Evolutionary conservation across 2,329 filamentous ascomycete genomes (phyloP).

Genomic region (Fusarium anthophilum): DNA sequence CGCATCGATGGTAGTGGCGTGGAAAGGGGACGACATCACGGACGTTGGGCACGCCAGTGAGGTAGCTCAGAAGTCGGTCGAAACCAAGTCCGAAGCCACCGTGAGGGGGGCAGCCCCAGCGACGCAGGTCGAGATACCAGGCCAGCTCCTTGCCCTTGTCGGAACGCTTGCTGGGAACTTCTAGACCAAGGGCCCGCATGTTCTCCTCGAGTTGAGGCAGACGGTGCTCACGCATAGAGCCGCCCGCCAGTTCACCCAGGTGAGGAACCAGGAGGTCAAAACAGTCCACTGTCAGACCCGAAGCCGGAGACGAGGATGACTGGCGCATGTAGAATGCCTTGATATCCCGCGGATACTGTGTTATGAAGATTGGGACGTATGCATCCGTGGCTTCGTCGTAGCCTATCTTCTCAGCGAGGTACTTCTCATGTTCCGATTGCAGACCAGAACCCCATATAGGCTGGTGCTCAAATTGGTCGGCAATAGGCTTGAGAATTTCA

Average conservation of each 20-base stretch:
- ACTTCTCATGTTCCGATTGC: constrained; percentile 93
- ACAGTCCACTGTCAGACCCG: constrained; percentile 76
- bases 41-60: constrained; percentile 83
- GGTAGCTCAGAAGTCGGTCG: constrained; percentile 84
- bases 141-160: constrained; percentile 58
- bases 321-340: constrained; percentile 85
- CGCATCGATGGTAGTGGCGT: constrained; percentile 72
- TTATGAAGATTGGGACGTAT: constrained; percentile 83
- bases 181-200: constrained; percentile 75
- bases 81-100: constrained; percentile 93
- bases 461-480: constrained; percentile 70
- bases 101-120: constrained; percentile 91
- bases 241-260: constrained; percentile 86
- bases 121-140: constrained; percentile 90
- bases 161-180: constrained; percentile 48
- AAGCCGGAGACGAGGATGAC: constrained; percentile 42
- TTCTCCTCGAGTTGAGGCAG: constrained; percentile 71
- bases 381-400: constrained; percentile 56
- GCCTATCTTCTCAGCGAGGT: constrained; percentile 75
- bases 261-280: constrained; percentile 91
- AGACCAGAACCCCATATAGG: constrained; percentile 79
- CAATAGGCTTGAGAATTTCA: constrained; percentile 68
- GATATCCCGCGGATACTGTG: constrained; percentile 85
- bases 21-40: constrained; percentile 89
- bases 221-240: constrained; percentile 88